These are phyloP conservation scores for Scedosporium aurantiacum DNA, from an alignment of 2,329 filamentous ascomycete genomes.

Conservation along the genomic window DNA sequence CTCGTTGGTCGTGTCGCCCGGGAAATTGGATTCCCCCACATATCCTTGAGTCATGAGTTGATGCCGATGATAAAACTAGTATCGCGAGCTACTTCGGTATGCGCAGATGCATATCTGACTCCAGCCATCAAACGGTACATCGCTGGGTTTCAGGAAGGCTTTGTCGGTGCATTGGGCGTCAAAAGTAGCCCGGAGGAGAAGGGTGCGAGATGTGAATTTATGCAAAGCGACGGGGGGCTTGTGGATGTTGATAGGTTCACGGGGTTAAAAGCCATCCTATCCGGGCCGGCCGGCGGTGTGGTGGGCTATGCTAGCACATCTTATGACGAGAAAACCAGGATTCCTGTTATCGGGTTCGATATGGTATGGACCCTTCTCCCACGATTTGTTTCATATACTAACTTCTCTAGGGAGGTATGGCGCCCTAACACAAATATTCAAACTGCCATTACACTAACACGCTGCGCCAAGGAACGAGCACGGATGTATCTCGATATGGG, in stretches of 20 bases:
- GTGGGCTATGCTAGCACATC: slow-evolving; percentile 88
- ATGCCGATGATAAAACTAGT: slow-evolving; percentile 32
- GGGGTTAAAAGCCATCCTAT: slow-evolving; percentile 74
- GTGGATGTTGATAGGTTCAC: slow-evolving; percentile 73
- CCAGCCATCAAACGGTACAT: slow-evolving; percentile 30
- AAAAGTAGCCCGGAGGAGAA: slow-evolving; percentile 60
- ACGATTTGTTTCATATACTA: slow-evolving; percentile 5
- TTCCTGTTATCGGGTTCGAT: slow-evolving; percentile 85
- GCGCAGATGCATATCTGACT: slow-evolving; percentile 32
- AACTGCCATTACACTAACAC: not conserved
- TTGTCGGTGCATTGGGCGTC: slow-evolving; percentile 70
- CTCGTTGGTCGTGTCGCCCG: slow-evolving; percentile 63
- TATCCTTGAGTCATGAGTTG: slow-evolving; percentile 21
- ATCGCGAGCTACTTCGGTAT: slow-evolving; percentile 30
- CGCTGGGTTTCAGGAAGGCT: slow-evolving; percentile 36
- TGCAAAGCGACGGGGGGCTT: slow-evolving; percentile 74
- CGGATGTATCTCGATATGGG: slow-evolving; percentile 80
- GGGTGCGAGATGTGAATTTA: slow-evolving; percentile 82
- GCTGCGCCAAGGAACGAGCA: slow-evolving; percentile 51
- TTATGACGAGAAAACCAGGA: slow-evolving; percentile 72
- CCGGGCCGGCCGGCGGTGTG: slow-evolving; percentile 84
- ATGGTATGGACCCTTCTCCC: slow-evolving; percentile 39
- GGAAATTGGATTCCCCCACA: slow-evolving; percentile 51
- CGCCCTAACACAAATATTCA: not conserved
- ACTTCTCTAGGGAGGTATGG: slow-evolving; percentile 41